These are phyloP conservation scores for Mucor racemosus DNA, from an alignment of 371 early-diverging fungal species.

Conservation along the genomic window DNA sequence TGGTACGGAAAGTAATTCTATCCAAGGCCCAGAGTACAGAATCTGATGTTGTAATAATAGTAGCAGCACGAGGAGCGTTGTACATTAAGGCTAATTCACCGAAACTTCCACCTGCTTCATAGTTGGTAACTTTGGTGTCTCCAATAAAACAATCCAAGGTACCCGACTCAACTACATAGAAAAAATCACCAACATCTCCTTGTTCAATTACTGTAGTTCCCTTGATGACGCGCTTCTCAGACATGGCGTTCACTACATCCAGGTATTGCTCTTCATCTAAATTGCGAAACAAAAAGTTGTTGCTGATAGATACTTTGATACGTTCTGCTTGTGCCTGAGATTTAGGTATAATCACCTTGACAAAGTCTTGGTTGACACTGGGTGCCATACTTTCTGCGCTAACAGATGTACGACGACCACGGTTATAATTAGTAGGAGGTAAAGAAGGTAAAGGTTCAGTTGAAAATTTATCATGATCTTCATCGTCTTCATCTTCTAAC, in stretches of 20 bases:
- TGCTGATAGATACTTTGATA: slow-evolving; percentile 79
- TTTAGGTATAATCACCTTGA: slow-evolving; percentile 87
- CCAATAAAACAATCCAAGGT: slow-evolving; percentile 90
- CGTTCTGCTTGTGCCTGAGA: slow-evolving; percentile 80
- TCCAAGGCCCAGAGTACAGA: slow-evolving; percentile 95
- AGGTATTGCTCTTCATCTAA: slow-evolving; percentile 95
- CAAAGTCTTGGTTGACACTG: slow-evolving; percentile 76
- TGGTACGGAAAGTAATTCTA: slow-evolving; percentile 92
- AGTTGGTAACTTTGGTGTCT: slow-evolving; percentile 73
- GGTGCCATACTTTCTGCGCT: slow-evolving; percentile 97
- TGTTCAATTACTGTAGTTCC: slow-evolving; percentile 91
- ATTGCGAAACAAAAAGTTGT: slow-evolving; percentile 92
- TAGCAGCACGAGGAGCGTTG: slow-evolving; percentile 97
- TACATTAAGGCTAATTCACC: slow-evolving; percentile 99
- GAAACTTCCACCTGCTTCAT: slow-evolving; percentile 88
- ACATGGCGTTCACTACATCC: slow-evolving; percentile 97
- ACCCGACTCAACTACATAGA: slow-evolving; percentile 97
- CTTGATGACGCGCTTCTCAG: slow-evolving; percentile 78
- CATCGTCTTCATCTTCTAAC: slow-evolving; percentile 65
- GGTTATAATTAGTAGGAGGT: slow-evolving; percentile 57
- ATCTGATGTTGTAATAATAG: slow-evolving; percentile 86
- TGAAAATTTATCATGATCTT: slow-evolving; percentile 60
- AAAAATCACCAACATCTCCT: slow-evolving; percentile 96
- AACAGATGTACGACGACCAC: slow-evolving; percentile 94
- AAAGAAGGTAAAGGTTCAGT: slow-evolving; percentile 42